Percentiles rank a stretch among this genome's conserved stretches.
Evolutionary conservation across 73 alveolate genomes (phyloP).

Genomic region (Breviolum minutum): DNA sequence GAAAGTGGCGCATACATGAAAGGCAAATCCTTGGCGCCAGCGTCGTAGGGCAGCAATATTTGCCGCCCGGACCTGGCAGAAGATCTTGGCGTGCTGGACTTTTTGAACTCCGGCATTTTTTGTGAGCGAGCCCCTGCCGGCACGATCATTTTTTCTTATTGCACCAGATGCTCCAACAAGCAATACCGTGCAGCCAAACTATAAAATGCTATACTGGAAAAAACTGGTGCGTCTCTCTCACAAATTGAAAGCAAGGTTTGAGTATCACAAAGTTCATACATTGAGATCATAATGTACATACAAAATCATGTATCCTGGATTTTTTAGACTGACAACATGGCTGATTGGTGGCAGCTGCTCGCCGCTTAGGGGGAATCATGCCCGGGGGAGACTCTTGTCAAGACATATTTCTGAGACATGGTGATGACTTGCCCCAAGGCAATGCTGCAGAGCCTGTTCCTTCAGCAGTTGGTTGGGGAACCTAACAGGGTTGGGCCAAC

Average conservation of each 20-base stretch:
- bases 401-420: neutral
- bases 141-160: neutral
- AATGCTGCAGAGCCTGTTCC: slow-evolving; percentile 69
- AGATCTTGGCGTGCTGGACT: neutral
- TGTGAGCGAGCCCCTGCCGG: neutral
- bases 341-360: too few species aligned
- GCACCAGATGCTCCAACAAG: too few species aligned
- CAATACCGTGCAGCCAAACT: too few species aligned
- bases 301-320: too few species aligned
- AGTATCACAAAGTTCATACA: too few species aligned
- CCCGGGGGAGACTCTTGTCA: too few species aligned
- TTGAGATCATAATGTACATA: too few species aligned
- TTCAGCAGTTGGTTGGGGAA: slow-evolving; percentile 57
- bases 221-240: too few species aligned
- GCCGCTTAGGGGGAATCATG: too few species aligned
- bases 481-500: neutral
- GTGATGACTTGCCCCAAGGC: slow-evolving; percentile 26
- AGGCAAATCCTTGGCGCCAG: slow-evolving; percentile 91
- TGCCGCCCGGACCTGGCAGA: neutral
- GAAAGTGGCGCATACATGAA: slow-evolving; percentile 92
- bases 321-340: too few species aligned
- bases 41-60: neutral
- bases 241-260: too few species aligned
- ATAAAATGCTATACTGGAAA: too few species aligned
- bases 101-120: slow-evolving; percentile 13